Evolutionary conservation across 345 rosid genomes (phyloP), one percentile per base, ranked within the genome.

Genomic region (Bretschneidera sinensis): DNA sequence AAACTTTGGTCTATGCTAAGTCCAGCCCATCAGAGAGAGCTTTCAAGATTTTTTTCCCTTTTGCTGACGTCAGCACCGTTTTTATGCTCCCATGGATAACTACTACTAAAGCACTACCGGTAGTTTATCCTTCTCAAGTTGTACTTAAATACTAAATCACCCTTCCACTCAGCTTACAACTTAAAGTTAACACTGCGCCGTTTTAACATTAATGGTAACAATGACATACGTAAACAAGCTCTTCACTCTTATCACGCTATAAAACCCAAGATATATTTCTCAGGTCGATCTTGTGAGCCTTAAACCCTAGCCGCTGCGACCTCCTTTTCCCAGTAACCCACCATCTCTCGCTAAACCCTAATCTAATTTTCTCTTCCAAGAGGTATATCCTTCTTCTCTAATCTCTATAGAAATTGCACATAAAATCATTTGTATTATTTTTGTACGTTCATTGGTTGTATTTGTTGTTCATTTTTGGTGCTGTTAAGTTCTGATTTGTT

Each of bases 251-350:
- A 4, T 1, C 45, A 39, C 45, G 1, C 10, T 39, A 39, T 39
- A 39, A 39, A 14, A 0, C 21, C 0, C 20, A 9, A 54, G 22
- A 54, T 43, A 17, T 24, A 54, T 54, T 19, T 1, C 2, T 5
- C 1, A 0, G 0, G 11, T 9, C 17, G 0, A 0, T 14, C 0
- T 6, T 0, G 31, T 0, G 14, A 9, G 17, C 43, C 67, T 64
- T 74, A 71, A 74, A 61, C 79, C 82, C 82, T 71, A 71, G 82
- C 76, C 69, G 74, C 60, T 59, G 31, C n/a, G n/a, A n/a, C 62
- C 18, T 8, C 18, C 1, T 5, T 14, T 39, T 39, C 45, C 16
- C 2, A 5, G 10, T 21, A 48, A 22, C 45, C 6, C 24, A 8
- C 39, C n/a, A n/a, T 43, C 18, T 19, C 50, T 18, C 57, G 2